A percentile compares a stretch with the other conserved stretches of the same genome.
Evolutionary conservation across 768 basidiomycete species (phyloP).

Genomic region (Sistotremastrum niveocremeum): DNA sequence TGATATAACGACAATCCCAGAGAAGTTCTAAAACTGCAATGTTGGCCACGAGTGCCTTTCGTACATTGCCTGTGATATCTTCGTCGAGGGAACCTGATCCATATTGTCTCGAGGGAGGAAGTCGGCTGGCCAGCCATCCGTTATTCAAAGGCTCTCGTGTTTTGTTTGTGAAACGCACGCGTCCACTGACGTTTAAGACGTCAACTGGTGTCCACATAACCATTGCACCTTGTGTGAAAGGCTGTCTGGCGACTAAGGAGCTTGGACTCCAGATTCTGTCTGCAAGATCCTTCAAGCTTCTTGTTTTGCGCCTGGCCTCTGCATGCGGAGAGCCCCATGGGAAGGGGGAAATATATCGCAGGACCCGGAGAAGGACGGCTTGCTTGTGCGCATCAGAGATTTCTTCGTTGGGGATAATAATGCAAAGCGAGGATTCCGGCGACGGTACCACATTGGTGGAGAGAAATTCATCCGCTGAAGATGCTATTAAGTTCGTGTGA

Average conservation of each 20-base stretch:
- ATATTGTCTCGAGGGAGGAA: constrained; percentile 18
- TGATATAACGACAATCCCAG: no score
- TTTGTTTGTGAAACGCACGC: constrained; percentile 1
- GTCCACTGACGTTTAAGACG: neutral
- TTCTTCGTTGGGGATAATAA: no score
- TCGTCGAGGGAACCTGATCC: neutral
- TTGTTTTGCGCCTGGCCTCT: constrained; percentile 39
- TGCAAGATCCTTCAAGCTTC: constrained; percentile 34
- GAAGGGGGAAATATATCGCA: constrained; percentile 58
- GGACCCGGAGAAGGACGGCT: constrained; percentile 21
- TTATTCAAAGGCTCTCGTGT: neutral
- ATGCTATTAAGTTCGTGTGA: no score
- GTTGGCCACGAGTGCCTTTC: no score
- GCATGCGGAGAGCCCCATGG: constrained; percentile 66
- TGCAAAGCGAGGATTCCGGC: no score
- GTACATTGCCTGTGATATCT: no score
- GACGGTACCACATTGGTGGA: no score
- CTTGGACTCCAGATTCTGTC: constrained; percentile 31
- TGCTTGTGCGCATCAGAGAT: no score
- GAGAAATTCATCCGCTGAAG: no score
- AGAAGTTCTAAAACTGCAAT: no score
- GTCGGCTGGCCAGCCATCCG: constrained; percentile 51
- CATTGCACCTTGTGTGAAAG: constrained; percentile 43
- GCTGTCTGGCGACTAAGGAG: neutral
- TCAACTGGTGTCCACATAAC: constrained; percentile 45